Base-by-base conservation (phyloP, 2,329 filamentous ascomycete species). In the Calycina marina region DNA sequence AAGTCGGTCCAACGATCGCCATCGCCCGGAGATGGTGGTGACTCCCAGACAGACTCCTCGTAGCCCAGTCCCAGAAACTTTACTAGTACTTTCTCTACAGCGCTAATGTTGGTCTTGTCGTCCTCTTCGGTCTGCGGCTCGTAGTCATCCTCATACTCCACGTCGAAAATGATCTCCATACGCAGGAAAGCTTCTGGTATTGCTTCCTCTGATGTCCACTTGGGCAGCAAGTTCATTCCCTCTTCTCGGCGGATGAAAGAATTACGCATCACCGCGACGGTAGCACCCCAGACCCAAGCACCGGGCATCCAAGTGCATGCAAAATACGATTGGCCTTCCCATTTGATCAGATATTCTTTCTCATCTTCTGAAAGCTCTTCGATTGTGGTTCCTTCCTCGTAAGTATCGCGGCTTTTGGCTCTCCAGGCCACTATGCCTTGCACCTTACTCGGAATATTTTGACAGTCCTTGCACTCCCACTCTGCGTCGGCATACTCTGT, bases 31-130 rank as follows among this genome's bases (percentile, higher is more conserved):
- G 62, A 57, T 1, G 88, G 88, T 0, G 85, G 83, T 2, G 69
- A 65, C 45, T 93, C 86, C 88, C 88, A 94, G 0, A 93, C 85
- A 1, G 74, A 71, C 37, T 94, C 85, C 40, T 93, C 84, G 49
- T 98, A 96, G 4, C 76, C 69, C 5, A 98, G 67, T 9, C 90
- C 90, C 54, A 92, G 84, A 55, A 86, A 96, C 53, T 98, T 98
- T 57, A 93, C 80, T 29, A 77, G 69, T 0, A 84, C 77, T 45
- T 74, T 68, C 30, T 72, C 66, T 14, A 98, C 72, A 43, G 84
- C 69, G 18, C 69, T 66, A 25, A 88, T 74, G 4, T 79, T 72
- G 22, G 67, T 67, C 38, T 84, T 62, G 46, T 90, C 83, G 11
- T 77, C 66, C 31, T 77, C 70, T 43, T 79, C 72, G 15, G 68